Percentiles rank a stretch among this genome's conserved stretches.
These are phyloP conservation scores for Macroventuria anomochaeta DNA, from an alignment of 2,329 filamentous ascomycete genomes.

Conservation along the genomic window DNA sequence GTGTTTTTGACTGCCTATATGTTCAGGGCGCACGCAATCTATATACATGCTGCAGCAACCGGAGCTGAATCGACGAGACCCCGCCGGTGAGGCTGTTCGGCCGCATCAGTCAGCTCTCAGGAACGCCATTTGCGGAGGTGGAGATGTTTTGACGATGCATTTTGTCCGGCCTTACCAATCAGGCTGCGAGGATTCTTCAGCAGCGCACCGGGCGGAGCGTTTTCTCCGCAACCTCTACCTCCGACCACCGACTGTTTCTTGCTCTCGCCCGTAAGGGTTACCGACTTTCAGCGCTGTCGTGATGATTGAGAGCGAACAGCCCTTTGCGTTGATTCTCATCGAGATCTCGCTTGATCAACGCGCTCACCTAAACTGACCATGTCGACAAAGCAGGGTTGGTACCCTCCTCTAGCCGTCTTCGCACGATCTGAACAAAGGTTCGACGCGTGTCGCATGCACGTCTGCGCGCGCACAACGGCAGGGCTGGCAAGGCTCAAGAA, in stretches of 20 bases:
- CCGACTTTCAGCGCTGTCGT: neutral
- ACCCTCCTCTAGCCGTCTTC: no score
- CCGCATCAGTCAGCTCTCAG: constrained; percentile 1
- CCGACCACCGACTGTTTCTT: neutral
- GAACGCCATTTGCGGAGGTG: neutral
- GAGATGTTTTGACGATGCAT: neutral
- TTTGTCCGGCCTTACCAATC: constrained; percentile 5
- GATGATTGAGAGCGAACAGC: neutral
- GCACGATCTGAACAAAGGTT: no score
- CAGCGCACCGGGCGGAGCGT: neutral
- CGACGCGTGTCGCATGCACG: neutral
- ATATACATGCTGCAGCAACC: neutral
- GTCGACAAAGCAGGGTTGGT: neutral
- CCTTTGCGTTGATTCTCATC: no score
- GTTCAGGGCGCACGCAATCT: neutral
- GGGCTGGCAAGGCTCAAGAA: neutral
- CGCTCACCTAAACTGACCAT: neutral
- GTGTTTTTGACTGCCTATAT: no score
- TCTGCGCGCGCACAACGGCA: neutral
- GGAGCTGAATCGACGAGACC: neutral
- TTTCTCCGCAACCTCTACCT: neutral
- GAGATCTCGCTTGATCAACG: neutral
- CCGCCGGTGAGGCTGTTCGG: constrained; percentile 7
- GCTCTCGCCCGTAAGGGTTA: neutral
- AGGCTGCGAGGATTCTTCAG: neutral